Percentiles rank a stretch among this genome's conserved stretches.
These are phyloP conservation scores for Dryas drummondii DNA, from an alignment of 306 rosid genomes.

Conservation along the genomic window DNA sequence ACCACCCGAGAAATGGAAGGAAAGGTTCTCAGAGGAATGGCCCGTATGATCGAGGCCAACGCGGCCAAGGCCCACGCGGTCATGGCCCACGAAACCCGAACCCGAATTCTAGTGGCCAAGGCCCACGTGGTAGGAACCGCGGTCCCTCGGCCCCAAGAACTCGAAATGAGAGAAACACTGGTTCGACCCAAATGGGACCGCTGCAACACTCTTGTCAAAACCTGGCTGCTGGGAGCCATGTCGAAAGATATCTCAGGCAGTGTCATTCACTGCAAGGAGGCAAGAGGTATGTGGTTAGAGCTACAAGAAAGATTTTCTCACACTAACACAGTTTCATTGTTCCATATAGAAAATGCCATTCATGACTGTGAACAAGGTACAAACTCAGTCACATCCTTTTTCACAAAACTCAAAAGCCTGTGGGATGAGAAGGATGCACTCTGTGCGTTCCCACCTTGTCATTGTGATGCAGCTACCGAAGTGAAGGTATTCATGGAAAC, in stretches of 20 bases:
- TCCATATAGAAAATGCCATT: not conserved
- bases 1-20: too few relatives aligned
- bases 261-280: not conserved
- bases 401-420: not conserved
- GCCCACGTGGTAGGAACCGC: too few relatives aligned
- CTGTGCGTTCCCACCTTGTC: not conserved
- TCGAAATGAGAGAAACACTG: too few relatives aligned
- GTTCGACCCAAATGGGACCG: conserved; percentile 3
- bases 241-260: not conserved
- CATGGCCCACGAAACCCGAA: too few relatives aligned
- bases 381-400: not conserved
- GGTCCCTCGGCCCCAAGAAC: too few relatives aligned
- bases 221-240: not conserved
- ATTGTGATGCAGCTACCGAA: not conserved
- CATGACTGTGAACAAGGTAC: not conserved
- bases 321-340: not conserved
- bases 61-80: too few relatives aligned
- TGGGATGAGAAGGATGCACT: not conserved
- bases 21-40: too few relatives aligned
- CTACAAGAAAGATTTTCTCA: not conserved
- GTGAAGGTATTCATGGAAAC: not conserved
- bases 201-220: not conserved
- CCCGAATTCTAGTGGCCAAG: too few relatives aligned
- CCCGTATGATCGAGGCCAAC: too few relatives aligned
- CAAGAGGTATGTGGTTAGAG: not conserved